Conservation (phyloP, 1,139 yeast species). For the Fermentozyma sake region DNA sequence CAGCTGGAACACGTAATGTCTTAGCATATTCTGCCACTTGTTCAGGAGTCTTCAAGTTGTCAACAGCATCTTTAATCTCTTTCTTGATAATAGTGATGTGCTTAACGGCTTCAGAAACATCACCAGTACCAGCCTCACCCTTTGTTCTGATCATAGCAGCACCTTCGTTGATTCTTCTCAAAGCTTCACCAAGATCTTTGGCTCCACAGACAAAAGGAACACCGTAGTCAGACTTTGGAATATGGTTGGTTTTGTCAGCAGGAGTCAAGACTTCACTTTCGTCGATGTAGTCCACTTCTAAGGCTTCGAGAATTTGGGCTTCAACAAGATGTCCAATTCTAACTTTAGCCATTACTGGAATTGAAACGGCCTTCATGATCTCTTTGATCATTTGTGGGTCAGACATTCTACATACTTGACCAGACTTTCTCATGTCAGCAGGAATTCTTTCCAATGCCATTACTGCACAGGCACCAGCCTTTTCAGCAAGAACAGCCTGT, state of each 20-base stretch:
- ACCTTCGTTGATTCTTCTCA: slow-evolving; percentile 77
- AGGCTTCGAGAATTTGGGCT: slow-evolving; percentile 72
- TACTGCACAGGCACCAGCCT: slow-evolving; percentile 87
- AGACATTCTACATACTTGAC: slow-evolving; percentile 84
- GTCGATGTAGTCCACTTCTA: slow-evolving; percentile 77
- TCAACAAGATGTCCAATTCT: slow-evolving; percentile 84
- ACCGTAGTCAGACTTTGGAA: slow-evolving; percentile 55
- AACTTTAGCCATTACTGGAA: slow-evolving; percentile 86
- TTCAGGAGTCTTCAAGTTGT: slow-evolving; percentile 35
- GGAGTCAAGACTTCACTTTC: slow-evolving; percentile 84
- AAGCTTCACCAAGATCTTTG: slow-evolving; percentile 77
- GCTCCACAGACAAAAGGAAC: slow-evolving; percentile 90
- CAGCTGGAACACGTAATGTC: slow-evolving; percentile 58
- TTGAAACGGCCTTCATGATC: slow-evolving; percentile 68
- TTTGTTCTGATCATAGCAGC: slow-evolving; percentile 88
- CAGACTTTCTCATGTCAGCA: slow-evolving; percentile 80
- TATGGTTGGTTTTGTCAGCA: slow-evolving; percentile 69
- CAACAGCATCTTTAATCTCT: slow-evolving; percentile 48
- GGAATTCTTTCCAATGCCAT: slow-evolving; percentile 89
- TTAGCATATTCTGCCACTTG: slow-evolving; percentile 49
- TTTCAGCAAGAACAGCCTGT: slow-evolving; percentile 62
- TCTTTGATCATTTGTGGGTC: slow-evolving; percentile 79
- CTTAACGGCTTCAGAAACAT: slow-evolving; percentile 79
- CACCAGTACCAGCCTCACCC: slow-evolving; percentile 92
- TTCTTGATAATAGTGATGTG: slow-evolving; percentile 60